Conservation (phyloP, 2,329 filamentous ascomycete species). For the Hypoxylon sp. region DNA sequence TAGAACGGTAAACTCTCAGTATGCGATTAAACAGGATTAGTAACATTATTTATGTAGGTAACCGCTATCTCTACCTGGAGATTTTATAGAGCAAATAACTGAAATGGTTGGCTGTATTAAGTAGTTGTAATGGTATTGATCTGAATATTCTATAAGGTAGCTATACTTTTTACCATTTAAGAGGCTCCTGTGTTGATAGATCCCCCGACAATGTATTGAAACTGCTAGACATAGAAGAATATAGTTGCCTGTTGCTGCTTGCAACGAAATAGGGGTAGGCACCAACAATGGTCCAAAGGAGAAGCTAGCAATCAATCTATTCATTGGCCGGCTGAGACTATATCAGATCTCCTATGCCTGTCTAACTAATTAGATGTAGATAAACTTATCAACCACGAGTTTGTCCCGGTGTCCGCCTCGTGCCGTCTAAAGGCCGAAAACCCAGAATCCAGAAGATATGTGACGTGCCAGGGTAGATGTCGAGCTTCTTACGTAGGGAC, state of each 20-base stretch:
- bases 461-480: conserved; percentile 46
- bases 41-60: too few relatives aligned
- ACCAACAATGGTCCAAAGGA: not conserved
- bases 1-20: conserved; percentile 35
- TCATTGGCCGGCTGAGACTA: too few relatives aligned
- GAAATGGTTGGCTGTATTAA: too few relatives aligned
- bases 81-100: too few relatives aligned
- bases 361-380: not conserved
- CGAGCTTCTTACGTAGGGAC: conserved; percentile 5
- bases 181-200: too few relatives aligned
- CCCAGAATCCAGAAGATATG: conserved; percentile 53
- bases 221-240: not conserved
- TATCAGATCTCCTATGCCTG: not conserved
- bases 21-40: conserved; percentile 29
- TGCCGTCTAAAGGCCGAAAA: conserved; percentile 47
- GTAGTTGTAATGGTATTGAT: too few relatives aligned
- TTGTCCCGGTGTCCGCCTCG: conserved; percentile 43
- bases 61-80: too few relatives aligned
- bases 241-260: not conserved
- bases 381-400: conserved; percentile 32
- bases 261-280: not conserved
- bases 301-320: not conserved
- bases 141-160: too few relatives aligned
- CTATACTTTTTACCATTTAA: too few relatives aligned
- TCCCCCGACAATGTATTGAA: too few relatives aligned